Conservation (phyloP, 768 basidiomycete genomes). For the Boletus huronensis region DNA sequence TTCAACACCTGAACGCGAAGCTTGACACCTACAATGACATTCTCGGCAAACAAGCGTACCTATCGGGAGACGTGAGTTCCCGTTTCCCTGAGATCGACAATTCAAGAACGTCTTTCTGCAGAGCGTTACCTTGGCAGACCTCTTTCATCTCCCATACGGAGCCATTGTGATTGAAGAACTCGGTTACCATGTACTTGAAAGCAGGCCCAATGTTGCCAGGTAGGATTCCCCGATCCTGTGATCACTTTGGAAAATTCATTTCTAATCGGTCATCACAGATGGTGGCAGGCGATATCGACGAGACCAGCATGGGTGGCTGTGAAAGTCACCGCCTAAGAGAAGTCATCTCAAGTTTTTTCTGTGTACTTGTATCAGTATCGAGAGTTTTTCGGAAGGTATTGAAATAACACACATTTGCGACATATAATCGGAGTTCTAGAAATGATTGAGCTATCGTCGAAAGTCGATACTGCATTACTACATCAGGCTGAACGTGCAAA, state of each 20-base stretch:
- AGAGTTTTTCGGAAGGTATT: not conserved
- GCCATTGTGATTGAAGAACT: constrained; percentile 26
- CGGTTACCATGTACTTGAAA: constrained; percentile 19
- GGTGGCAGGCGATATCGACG: constrained; percentile 49
- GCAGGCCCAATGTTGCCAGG: constrained; percentile 28
- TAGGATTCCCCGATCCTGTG: not conserved
- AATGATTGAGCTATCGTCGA: not conserved
- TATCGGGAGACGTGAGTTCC: constrained; percentile 51
- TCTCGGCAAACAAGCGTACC: constrained; percentile 48
- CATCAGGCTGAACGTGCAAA: not conserved
- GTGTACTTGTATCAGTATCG: not conserved
- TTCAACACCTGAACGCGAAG: constrained; percentile 32
- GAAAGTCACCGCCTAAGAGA: constrained; percentile 31
- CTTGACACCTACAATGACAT: constrained; percentile 54
- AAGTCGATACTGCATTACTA: not conserved
- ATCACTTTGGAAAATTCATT: no score
- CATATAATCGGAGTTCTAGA: not conserved
- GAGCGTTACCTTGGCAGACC: constrained; percentile 43
- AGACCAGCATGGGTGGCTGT: constrained; percentile 48
- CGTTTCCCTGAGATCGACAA: not conserved
- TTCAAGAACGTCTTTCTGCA: constrained; percentile 13
- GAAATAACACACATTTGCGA: not conserved
- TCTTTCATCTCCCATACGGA: constrained; percentile 44
- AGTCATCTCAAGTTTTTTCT: not conserved
- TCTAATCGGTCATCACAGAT: constrained; percentile 30